phyloP scores from a whole-genome alignment of 2,329 filamentous ascomycete species.

The Karstenula rhodostoma region DNA sequence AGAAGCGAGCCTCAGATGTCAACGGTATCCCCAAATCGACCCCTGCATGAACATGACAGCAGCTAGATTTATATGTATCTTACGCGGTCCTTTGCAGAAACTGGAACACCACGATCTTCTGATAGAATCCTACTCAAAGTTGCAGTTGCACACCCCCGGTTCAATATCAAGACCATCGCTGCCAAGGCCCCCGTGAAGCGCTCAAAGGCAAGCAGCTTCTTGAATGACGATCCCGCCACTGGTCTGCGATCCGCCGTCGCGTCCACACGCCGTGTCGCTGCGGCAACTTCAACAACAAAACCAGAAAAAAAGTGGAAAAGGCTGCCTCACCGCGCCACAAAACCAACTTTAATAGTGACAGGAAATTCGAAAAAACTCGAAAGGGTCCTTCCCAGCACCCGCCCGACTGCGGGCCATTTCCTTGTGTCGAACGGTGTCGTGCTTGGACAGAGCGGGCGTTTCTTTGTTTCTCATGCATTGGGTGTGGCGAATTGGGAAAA shows the following conservation, averaged over 20 bases:
- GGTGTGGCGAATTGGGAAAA: conserved; percentile 12
- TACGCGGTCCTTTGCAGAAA: conserved; percentile 25
- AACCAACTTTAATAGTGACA: conserved; percentile 20
- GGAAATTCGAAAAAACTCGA: not conserved
- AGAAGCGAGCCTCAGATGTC: conserved; percentile 46
- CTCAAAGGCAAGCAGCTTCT: not conserved
- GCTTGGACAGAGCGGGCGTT: conserved; percentile 3
- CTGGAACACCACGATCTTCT: conserved; percentile 30
- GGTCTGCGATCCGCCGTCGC: not conserved
- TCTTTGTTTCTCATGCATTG: conserved; percentile 7
- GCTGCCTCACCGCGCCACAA: conserved; percentile 15
- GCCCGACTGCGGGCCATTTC: not conserved
- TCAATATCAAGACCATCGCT: conserved; percentile 9
- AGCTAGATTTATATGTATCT: conserved; percentile 43
- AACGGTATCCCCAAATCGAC: conserved; percentile 40
- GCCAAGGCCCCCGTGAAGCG: conserved; percentile 15
- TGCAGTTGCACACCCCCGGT: conserved; percentile 27
- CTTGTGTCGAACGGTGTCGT: not conserved
- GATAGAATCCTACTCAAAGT: conserved; percentile 36
- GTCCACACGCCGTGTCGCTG: not conserved
- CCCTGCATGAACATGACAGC: conserved; percentile 38
- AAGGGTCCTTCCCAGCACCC: not conserved
- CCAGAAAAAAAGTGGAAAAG: conserved; percentile 40
- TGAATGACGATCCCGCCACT: not conserved
- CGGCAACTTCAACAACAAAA: conserved; percentile 19